Percentiles rank a stretch among this genome's conserved stretches.
These are phyloP conservation scores for Flaveria trinervia DNA, from an alignment of 129 eudicot species.

Conservation along the genomic window DNA sequence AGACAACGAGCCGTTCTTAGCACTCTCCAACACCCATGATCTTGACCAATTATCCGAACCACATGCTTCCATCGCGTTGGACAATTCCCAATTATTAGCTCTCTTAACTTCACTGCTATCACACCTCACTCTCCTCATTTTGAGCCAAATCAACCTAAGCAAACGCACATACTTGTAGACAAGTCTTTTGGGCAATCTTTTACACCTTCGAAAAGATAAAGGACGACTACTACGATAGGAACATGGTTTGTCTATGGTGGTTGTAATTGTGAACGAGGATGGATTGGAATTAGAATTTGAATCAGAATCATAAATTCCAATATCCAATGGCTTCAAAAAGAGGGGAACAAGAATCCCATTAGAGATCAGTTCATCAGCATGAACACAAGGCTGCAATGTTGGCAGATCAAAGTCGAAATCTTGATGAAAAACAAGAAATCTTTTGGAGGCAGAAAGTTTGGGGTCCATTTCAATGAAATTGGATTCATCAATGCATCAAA, in stretches of 20 bases:
- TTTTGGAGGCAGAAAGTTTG: slow-evolving; percentile 64
- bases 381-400: slow-evolving; percentile 54
- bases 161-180: slow-evolving; percentile 57
- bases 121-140: slow-evolving; percentile 42
- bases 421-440: slow-evolving; percentile 56
- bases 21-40: slow-evolving; percentile 44
- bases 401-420: slow-evolving; percentile 72
- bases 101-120: slow-evolving; percentile 27
- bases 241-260: slow-evolving; percentile 27
- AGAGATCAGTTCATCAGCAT: slow-evolving; percentile 75
- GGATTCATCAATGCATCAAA: slow-evolving; percentile 59
- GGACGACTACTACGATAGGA: slow-evolving; percentile 36
- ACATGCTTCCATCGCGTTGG: slow-evolving; percentile 42
- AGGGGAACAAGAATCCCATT: slow-evolving; percentile 63
- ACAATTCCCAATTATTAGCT: slow-evolving; percentile 35
- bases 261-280: slow-evolving; percentile 21
- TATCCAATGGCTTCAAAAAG: slow-evolving; percentile 30
- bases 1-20: slow-evolving; percentile 28
- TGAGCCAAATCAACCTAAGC: slow-evolving; percentile 48
- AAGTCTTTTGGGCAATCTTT: slow-evolving; percentile 53
- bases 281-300: slow-evolving; percentile 34
- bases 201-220: slow-evolving; percentile 53
- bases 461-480: slow-evolving; percentile 95
- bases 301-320: slow-evolving; percentile 21
- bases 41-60: slow-evolving; percentile 63